Base-by-base conservation (phyloP, 2,329 filamentous ascomycete genomes). In the Lasiodiplodia theobromae region DNA sequence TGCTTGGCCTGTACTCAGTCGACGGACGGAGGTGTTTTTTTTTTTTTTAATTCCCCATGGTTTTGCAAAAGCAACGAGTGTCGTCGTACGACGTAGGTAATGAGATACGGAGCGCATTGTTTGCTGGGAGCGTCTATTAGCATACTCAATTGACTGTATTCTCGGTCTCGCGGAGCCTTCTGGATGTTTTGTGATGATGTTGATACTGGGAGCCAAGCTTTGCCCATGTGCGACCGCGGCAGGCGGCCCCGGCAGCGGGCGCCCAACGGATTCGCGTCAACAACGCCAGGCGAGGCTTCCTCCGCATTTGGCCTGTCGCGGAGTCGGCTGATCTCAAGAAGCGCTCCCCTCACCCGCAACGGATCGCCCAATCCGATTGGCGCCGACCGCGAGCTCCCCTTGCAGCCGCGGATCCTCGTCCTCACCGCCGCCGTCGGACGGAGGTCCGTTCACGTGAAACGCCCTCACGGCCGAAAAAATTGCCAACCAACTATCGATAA, bases 101-200 rank as follows among this genome's bases (percentile, higher is more conserved):
- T 67, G 65, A 67, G 65, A 52, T 51, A 67, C 65, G 65, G 65
- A 52, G 60, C 44, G 31, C 44, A 64, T 64, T 64, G 47, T 37
- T 52, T 64, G 31, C 60, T 53, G 52, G 47, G 23, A 52, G 28
- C 44, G 44, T 18, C 7, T 40, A 23, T 62, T 52, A 64, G 60
- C 47, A 38, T 64, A 38, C 3, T 64, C 31, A 64, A 64, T 64
- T 52, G 47, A 64, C 11, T 34, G 47, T 64, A n/a, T 64, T 31
- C 12, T 37, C 25, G 58, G 28, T 23, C n/a, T 38, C 21, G 47
- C 31, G 18, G 44, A 10, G 18, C 18, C 21, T 47, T n/a, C n/a
- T 47, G 44, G 18, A 18, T 21, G 44, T 47, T 11, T 7, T 16
- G 38, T 47, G 44, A 11, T 21, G 44, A 10, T 7, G 40, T n/a